Evolutionary conservation across 2,329 filamentous ascomycete genomes (phyloP).

Genomic region (Neocucurbitaria cava): DNA sequence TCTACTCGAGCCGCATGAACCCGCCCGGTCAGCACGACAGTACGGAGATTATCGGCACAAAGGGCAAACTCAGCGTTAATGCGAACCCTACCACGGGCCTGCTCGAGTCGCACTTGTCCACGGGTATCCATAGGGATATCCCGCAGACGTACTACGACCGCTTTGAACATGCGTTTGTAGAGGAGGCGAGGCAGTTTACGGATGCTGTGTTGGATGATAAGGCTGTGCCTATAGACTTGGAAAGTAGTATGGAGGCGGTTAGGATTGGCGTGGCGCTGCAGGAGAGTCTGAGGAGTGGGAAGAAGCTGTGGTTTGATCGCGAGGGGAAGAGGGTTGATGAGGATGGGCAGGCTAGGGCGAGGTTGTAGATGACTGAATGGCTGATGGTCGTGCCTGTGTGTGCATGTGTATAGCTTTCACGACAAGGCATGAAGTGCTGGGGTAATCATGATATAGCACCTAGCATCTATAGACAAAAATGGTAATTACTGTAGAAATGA

Average conservation of each 20-base stretch:
- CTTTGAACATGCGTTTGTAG: constrained; percentile 69
- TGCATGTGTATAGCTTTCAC: not conserved
- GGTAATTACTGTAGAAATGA: no score
- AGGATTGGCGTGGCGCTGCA: constrained; percentile 63
- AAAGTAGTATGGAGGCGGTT: constrained; percentile 65
- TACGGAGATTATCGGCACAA: constrained; percentile 72
- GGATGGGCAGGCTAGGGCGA: constrained; percentile 31
- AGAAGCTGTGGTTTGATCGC: constrained; percentile 63
- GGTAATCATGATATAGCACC: not conserved
- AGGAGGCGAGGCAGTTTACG: constrained; percentile 69
- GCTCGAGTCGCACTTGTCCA: constrained; percentile 62
- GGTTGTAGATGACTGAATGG: no score
- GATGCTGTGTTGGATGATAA: constrained; percentile 64
- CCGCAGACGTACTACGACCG: constrained; percentile 68
- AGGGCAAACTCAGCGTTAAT: constrained; percentile 69
- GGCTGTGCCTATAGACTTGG: constrained; percentile 62
- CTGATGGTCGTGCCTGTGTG: no score
- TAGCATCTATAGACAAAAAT: not conserved
- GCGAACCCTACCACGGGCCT: constrained; percentile 63
- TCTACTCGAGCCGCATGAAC: constrained; percentile 73
- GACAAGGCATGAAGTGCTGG: no score
- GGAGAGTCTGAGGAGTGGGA: constrained; percentile 52
- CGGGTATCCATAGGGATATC: constrained; percentile 65
- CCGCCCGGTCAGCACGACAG: constrained; percentile 71
- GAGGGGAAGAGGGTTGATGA: constrained; percentile 56